Conservation (phyloP, 371 early-diverging fungal species). For the Mucor sp. region DNA sequence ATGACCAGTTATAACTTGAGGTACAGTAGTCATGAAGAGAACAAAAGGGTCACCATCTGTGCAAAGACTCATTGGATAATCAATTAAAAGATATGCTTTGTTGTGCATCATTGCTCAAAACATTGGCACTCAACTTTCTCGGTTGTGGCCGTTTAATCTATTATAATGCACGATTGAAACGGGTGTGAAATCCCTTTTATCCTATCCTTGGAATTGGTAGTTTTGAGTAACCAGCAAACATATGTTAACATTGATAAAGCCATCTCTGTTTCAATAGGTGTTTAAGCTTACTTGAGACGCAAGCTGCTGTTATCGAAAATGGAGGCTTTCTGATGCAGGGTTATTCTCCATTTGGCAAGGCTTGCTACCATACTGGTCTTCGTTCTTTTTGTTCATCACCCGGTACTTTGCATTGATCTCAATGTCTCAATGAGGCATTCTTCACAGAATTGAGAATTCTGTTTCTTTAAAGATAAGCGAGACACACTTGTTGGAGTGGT, state of each 20-base stretch:
- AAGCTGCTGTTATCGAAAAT: not conserved
- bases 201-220: not conserved
- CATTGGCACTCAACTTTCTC: not conserved
- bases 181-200: not conserved
- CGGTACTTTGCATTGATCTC: not conserved
- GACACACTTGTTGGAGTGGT: not conserved
- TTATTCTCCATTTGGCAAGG: not conserved
- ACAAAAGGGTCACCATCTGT: no score
- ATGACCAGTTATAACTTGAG: not conserved
- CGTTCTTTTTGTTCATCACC: not conserved
- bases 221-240: not conserved
- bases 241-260: not conserved
- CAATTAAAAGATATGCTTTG: not conserved
- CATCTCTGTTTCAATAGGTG: not conserved
- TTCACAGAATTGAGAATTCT: not conserved
- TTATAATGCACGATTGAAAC: not conserved
- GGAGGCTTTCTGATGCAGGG: not conserved
- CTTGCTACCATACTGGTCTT: not conserved
- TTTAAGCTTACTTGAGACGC: not conserved
- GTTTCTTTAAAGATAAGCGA: not conserved
- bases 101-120: not conserved
- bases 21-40: not conserved
- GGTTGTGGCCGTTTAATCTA: not conserved
- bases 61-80: not conserved
- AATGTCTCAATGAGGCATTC: not conserved